Conservation (phyloP, 2,329 filamentous ascomycete species). For the Pseudogymnoascus sp. region DNA sequence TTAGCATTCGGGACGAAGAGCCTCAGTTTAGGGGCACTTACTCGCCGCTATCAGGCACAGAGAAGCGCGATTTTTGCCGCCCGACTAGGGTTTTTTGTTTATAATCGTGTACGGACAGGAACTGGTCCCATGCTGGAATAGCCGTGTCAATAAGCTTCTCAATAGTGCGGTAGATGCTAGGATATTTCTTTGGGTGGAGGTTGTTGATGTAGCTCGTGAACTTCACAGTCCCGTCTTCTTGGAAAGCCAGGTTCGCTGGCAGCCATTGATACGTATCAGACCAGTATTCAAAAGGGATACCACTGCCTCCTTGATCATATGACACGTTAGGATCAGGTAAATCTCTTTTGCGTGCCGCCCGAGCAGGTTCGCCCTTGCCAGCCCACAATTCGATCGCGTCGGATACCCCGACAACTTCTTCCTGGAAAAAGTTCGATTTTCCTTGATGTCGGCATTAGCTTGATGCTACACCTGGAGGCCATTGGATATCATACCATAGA, state of each 20-base stretch:
- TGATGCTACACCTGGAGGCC: neutral
- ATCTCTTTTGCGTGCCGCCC: neutral
- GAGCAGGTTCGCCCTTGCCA: conserved; percentile 26
- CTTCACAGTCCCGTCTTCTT: conserved; percentile 20
- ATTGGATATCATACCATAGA: conserved; percentile 38
- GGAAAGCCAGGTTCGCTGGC: conserved; percentile 35
- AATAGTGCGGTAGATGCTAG: conserved; percentile 34
- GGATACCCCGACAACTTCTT: conserved; percentile 20
- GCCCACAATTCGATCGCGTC: conserved; percentile 25
- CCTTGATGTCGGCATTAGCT: neutral
- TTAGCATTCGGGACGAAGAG: neutral
- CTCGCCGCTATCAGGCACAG: neutral
- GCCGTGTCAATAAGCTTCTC: conserved; percentile 31
- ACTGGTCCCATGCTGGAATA: conserved; percentile 33
- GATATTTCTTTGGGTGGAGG: conserved; percentile 35
- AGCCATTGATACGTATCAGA: conserved; percentile 41
- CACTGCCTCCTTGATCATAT: neutral
- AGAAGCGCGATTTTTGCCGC: conserved; percentile 5
- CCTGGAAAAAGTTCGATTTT: conserved; percentile 15
- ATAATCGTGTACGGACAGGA: conserved; percentile 18
- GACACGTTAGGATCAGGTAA: neutral
- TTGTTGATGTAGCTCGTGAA: conserved; percentile 42
- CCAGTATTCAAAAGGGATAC: conserved; percentile 19
- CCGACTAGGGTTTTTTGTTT: neutral
- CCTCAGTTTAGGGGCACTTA: neutral